A percentile compares a stretch with the other conserved stretches of the same genome.
Conservation (phyloP, 2,329 filamentous ascomycete genomes). For the Arthrobotrys musiformis region DNA sequence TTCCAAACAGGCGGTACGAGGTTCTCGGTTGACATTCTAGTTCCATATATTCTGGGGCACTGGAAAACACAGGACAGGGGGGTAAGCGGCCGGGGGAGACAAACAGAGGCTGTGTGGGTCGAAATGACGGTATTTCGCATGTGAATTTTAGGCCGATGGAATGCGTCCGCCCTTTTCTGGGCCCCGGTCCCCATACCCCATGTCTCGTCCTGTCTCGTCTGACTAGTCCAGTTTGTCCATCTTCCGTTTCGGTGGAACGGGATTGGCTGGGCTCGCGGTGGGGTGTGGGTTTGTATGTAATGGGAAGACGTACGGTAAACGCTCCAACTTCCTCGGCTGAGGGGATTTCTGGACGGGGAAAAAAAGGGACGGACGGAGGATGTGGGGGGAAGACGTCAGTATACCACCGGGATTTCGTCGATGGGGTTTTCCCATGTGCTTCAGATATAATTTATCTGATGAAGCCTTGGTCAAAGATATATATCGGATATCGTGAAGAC, state of each 20-base stretch:
- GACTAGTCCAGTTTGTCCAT: too few relatives aligned
- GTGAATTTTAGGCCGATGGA: conserved; percentile 34
- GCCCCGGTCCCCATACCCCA: too few relatives aligned
- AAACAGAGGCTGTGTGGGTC: conserved; percentile 6
- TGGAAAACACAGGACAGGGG: background rate
- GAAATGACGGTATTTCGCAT: conserved; percentile 45
- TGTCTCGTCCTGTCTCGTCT: too few relatives aligned
- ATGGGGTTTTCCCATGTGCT: background rate
- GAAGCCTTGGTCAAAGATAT: background rate
- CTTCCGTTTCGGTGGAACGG: conserved; percentile 31
- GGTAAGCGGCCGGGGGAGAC: background rate
- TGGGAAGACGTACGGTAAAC: background rate
- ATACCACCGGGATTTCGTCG: too few relatives aligned
- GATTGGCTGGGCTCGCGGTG: conserved; percentile 25
- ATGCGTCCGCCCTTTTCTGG: too few relatives aligned
- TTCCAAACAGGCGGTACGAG: conserved; percentile 47
- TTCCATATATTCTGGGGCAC: background rate
- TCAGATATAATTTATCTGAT: background rate
- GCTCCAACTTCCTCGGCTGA: conserved; percentile 30
- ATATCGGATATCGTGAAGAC: background rate
- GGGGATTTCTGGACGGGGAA: background rate
- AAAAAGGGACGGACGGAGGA: background rate
- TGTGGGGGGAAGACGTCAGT: background rate
- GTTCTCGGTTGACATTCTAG: conserved; percentile 37
- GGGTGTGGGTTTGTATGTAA: background rate